phyloP scores from a whole-genome alignment of 176 grass and related monocot genomes.

The Bolboschoenus planiculmis region DNA sequence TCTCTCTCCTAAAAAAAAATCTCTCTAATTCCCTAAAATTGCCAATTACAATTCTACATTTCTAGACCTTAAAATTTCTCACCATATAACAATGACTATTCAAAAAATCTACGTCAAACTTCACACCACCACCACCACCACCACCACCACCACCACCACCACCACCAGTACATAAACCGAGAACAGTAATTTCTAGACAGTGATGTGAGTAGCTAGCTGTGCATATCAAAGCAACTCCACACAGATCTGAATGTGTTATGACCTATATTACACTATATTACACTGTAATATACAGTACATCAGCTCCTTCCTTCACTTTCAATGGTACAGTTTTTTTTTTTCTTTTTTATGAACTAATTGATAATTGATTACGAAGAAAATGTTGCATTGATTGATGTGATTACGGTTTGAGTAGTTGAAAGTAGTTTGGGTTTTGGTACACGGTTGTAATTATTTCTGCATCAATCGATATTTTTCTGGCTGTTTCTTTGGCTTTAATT shows the following conservation, averaged over 20 bases:
- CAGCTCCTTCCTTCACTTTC: not conserved
- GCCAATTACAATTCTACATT: no score
- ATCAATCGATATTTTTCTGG: not conserved
- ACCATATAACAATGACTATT: no score
- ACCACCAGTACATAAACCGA: no score
- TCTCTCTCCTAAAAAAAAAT: no score
- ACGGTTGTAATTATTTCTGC: not conserved
- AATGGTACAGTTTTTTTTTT: not conserved
- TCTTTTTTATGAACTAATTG: not conserved
- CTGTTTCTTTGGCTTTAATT: not conserved
- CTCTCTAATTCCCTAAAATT: no score
- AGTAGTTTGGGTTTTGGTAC: not conserved
- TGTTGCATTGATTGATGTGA: not conserved
- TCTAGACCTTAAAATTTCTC: no score
- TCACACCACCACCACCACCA: no score
- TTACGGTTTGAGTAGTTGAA: not conserved
- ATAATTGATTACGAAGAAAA: not conserved
- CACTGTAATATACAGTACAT: no score
- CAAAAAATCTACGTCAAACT: no score
- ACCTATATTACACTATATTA: not conserved
- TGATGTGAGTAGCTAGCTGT: not conserved
- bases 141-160: no score
- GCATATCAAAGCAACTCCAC: not conserved
- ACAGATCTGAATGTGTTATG: not conserved
- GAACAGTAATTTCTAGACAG: not conserved